phyloP scores from a whole-genome alignment of 2,329 filamentous ascomycete species.

The Spiromastix sp. region DNA sequence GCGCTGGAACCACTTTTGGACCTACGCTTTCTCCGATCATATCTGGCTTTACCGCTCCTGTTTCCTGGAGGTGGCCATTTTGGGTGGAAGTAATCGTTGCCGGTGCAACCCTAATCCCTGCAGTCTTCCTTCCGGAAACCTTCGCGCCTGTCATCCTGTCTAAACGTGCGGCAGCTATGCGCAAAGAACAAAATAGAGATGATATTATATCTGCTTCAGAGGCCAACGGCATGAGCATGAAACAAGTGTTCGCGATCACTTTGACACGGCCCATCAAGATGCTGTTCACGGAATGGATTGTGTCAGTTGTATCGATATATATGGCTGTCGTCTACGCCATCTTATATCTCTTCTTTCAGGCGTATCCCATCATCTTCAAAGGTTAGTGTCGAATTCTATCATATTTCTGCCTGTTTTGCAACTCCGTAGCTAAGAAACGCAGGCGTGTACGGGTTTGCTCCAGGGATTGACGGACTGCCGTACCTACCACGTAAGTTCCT shows the following conservation, averaged over 20 bases:
- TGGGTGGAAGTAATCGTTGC: slow-evolving; percentile 60
- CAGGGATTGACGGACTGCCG: slow-evolving; percentile 8
- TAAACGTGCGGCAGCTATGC: slow-evolving; percentile 35
- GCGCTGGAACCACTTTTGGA: slow-evolving; percentile 26
- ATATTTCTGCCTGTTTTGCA: not conserved
- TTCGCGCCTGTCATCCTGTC: slow-evolving; percentile 48
- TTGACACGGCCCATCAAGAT: slow-evolving; percentile 13
- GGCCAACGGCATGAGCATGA: not conserved
- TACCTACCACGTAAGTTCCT: slow-evolving; percentile 9
- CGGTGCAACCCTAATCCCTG: slow-evolving; percentile 39
- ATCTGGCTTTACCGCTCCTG: slow-evolving; percentile 33
- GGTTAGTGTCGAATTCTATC: not conserved
- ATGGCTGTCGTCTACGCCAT: slow-evolving; percentile 15
- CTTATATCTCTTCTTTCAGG: slow-evolving; percentile 7
- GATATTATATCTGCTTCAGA: slow-evolving; percentile 5
- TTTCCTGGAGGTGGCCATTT: slow-evolving; percentile 39
- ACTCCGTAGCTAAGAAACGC: not conserved
- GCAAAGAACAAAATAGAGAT: slow-evolving; percentile 3
- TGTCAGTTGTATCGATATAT: slow-evolving; percentile 14
- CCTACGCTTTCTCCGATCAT: slow-evolving; percentile 34
- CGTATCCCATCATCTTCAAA: slow-evolving; percentile 8
- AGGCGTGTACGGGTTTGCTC: slow-evolving; percentile 8
- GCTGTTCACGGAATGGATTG: slow-evolving; percentile 15
- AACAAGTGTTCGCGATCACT: slow-evolving; percentile 9
- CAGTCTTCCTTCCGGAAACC: slow-evolving; percentile 54